Evolutionary conservation across 805 yeast genomes (phyloP), one percentile per base, ranked within the genome.

Genomic region (Saccharomycopsis babjevae): DNA sequence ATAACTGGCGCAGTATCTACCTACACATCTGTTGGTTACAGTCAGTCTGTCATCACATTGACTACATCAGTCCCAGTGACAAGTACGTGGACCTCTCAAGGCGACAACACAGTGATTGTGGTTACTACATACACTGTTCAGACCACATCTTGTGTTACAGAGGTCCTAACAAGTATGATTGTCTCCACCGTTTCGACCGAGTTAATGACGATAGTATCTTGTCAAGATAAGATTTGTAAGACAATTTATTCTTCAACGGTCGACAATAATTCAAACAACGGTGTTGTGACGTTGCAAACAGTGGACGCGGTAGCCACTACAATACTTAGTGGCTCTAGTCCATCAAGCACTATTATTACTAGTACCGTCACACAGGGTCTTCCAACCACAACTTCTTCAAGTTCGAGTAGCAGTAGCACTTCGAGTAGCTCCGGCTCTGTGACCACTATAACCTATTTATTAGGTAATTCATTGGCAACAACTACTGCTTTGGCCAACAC

Each of bases 161-260:
- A 57, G 13, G 59, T 60, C n/a, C 40, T 56, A 20, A 64, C 66
- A 13, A 62, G 65, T 28, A 56, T 64, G 66, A 59, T 64, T 58
- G 63, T 64, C n/a, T 59, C 62, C 4, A 64, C 66, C n/a, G 65
- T 64, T 15, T 60, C 63, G 1, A 64, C 66, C n/a, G 66, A 64
- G 46, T 38, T 38, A 54, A 55, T 64, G 40, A 64, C 66, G 8
- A 55, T 62, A 25, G 64, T 60, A 5, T 59, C 63, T 25, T 64
- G 66, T 56, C 60, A 61, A 28, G 66, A 64, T 34, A 64, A 62
- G 20, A 39, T 59, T 25, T 64, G 66, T 57, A 59, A 58, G 34
- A 60, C 61, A 5, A 64, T 61, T n/a, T 22, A 39, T 5, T 59
- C 66, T 16, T 54, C 62, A 7, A 63, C 66, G 8, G 62, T 43